Base-by-base conservation (phyloP, 495 filamentous ascomycete species). In the Aspergillus homomorphus region DNA sequence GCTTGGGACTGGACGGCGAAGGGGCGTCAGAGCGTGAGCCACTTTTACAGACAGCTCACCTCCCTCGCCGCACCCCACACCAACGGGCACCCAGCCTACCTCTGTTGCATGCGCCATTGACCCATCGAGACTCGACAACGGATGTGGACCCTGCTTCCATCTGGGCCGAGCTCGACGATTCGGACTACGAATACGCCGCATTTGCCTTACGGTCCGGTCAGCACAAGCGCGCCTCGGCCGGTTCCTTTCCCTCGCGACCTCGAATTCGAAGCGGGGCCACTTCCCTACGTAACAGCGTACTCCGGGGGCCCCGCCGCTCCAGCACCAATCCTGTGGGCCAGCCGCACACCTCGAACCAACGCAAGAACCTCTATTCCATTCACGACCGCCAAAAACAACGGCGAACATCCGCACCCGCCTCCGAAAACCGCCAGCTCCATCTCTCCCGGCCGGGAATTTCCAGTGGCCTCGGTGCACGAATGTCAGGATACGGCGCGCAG, bases 161-260 rank as follows among this genome's bases (percentile, higher is more conserved):
- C 18, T 80, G 77, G 78, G 77, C 76, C 6, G 78, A 81, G 53
- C 74, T 81, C 16, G 77, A 81, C 41, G 78, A 80, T 43, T 78
- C 75, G 1, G 75, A 78, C 33, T 62, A 66, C 38, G 73, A 73
- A 4, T 55, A 62, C 22, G 53, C 50, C 4, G 59, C 59, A 42
- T 45, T 60, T 2, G 61, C 59, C 26, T 38, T 50, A 33, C 62
- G 54, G 21, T 57, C 66, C 9, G 51, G 58, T n/a, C 46, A 59
- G 7, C 54, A 55, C 16, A 56, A 22, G 15, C 69, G 62, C 14
- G 60, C 61, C 21, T 61, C 51, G 15, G 24, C 42, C 3, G 69
- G 67, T 20, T 46, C 57, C 45, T 50, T 62, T 14, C 46, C 60
- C 48, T 52, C 21, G 53, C 67, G 68, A 6, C 67, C 66, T 23